These are phyloP conservation scores for Penicillium desertorum DNA, from an alignment of 495 filamentous ascomycete genomes.

Conservation along the genomic window DNA sequence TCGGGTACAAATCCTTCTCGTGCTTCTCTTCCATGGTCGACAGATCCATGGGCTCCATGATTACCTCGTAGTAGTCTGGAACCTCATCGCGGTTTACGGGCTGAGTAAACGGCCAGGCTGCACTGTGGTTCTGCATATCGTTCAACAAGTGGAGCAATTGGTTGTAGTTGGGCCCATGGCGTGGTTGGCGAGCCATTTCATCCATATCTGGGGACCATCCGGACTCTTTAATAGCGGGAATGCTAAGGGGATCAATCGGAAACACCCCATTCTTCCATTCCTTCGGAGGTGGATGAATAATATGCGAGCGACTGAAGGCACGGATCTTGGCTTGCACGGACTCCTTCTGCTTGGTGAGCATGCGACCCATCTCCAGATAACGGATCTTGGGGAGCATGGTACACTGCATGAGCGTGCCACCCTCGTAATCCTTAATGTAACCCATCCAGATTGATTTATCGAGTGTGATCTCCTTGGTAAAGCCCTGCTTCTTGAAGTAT, in stretches of 20 bases:
- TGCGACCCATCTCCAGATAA: conserved; percentile 89
- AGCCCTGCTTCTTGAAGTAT: conserved; percentile 99
- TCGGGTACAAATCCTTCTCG: conserved; percentile 88
- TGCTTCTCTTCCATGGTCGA: conserved; percentile 94
- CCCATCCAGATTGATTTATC: conserved; percentile 95
- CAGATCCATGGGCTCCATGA: conserved; percentile 97
- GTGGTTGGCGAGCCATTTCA: conserved; percentile 91
- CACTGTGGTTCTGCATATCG: conserved; percentile 89
- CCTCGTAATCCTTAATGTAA: conserved; percentile 99
- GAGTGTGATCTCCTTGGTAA: conserved; percentile 96
- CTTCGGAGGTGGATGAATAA: conserved; percentile 79
- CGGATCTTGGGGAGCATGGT: conserved; percentile 93
- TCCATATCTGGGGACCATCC: conserved; percentile 99
- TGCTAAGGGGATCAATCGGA: conserved; percentile 78
- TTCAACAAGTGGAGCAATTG: conserved; percentile 89
- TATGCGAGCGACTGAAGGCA: conserved; percentile 83
- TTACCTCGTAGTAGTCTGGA: conserved; percentile 95
- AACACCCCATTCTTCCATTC: conserved; percentile 71
- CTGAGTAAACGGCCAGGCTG: conserved; percentile 90
- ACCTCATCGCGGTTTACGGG: conserved; percentile 96
- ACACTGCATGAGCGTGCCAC: conserved; percentile 99
- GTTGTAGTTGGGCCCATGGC: conserved; percentile 95
- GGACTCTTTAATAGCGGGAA: conserved; percentile 80
- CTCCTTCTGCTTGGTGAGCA: conserved; percentile 97
- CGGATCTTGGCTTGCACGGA: conserved; percentile 91